Evolutionary conservation across 768 basidiomycete species (phyloP).

Genomic region (Neoboletus magnificus): DNA sequence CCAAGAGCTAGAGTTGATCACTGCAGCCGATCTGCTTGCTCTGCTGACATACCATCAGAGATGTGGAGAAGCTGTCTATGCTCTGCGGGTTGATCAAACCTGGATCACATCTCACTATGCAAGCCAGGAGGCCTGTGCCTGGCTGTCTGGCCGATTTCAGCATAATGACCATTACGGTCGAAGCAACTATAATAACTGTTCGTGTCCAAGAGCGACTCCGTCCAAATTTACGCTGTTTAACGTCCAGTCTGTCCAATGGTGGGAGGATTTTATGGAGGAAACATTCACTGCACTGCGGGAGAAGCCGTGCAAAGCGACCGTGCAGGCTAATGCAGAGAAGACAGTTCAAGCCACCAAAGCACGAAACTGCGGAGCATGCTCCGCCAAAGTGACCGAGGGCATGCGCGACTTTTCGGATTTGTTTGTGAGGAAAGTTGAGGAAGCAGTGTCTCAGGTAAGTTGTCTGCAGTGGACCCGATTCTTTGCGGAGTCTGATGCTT

Average conservation of each 20-base stretch:
- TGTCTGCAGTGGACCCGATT: no score
- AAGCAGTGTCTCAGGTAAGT: constrained; percentile 6
- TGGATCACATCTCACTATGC: constrained; percentile 19
- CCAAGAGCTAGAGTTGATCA: constrained; percentile 29
- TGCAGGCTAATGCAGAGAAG: neutral
- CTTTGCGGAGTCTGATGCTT: no score
- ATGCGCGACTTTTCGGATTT: constrained; percentile 5
- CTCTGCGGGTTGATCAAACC: neutral
- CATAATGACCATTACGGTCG: no score
- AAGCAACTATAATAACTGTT: neutral
- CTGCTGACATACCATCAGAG: constrained; percentile 22
- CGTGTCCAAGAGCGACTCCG: neutral
- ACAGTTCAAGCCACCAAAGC: neutral
- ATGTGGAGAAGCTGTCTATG: constrained; percentile 12
- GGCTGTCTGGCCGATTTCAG: constrained; percentile 1
- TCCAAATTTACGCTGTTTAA: neutral
- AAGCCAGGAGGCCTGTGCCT: neutral
- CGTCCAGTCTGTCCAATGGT: constrained; percentile 9
- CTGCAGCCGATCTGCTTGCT: constrained; percentile 24
- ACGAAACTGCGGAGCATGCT: neutral
- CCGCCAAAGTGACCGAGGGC: neutral
- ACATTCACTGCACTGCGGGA: constrained; percentile 9
- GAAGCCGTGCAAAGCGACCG: constrained; percentile 15
- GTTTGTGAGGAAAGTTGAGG: neutral
- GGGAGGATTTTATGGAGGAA: constrained; percentile 14